A percentile compares a stretch with the other conserved stretches of the same genome.
These are phyloP conservation scores for Elsinoe australis DNA, from an alignment of 2,329 filamentous ascomycete genomes.

Conservation along the genomic window DNA sequence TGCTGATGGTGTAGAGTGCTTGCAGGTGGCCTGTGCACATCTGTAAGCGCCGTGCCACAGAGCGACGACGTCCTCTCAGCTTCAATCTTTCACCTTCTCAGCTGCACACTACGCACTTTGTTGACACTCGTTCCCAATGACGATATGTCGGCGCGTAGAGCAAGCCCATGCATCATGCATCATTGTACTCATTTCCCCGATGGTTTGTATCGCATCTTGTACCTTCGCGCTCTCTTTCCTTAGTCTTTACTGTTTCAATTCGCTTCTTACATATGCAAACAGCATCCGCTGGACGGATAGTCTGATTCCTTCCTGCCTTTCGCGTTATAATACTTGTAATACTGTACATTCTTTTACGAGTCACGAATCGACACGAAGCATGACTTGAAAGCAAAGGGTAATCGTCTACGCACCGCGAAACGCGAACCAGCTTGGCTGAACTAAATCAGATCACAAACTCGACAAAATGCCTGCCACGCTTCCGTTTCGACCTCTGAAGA, in stretches of 20 bases:
- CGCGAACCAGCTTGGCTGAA: neutral
- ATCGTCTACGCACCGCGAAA: neutral
- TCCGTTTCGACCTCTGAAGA: neutral
- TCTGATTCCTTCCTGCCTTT: neutral
- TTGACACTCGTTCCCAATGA: slow-evolving; percentile 11
- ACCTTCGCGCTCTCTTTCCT: slow-evolving; percentile 2
- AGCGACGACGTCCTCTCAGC: slow-evolving; percentile 10
- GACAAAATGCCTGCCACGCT: neutral
- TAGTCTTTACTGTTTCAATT: slow-evolving; percentile 9
- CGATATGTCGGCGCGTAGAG: slow-evolving; percentile 6
- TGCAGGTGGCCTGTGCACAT: slow-evolving; percentile 7
- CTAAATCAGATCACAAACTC: neutral
- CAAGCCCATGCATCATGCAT: slow-evolving; percentile 9
- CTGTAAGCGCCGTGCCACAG: slow-evolving; percentile 15
- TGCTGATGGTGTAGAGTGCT: neutral
- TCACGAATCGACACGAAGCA: neutral
- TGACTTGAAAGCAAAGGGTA: neutral
- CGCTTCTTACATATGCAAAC: slow-evolving; percentile 1
- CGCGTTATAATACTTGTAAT: neutral
- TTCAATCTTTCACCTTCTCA: slow-evolving; percentile 2
- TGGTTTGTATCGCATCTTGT: slow-evolving; percentile 7
- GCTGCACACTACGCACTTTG: slow-evolving; percentile 14
- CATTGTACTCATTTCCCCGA: neutral
- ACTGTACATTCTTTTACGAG: neutral
- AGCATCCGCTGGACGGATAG: slow-evolving; percentile 15